Percentiles rank a stretch among this genome's conserved stretches.
Conservation (phyloP, 2,329 filamentous ascomycete species). For the Cladosporium sp. region DNA sequence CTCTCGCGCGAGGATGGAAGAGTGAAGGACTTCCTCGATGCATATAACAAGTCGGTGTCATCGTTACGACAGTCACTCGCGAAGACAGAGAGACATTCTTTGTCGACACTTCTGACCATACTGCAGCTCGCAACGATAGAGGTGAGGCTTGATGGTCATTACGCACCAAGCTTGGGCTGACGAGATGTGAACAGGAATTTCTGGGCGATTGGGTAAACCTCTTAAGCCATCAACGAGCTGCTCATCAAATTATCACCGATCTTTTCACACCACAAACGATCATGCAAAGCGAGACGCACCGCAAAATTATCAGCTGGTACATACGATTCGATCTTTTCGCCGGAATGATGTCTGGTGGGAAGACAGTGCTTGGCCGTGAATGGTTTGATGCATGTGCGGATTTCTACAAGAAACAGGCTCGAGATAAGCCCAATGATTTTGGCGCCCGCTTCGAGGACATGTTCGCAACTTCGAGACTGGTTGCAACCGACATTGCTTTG, state of each 20-base stretch:
- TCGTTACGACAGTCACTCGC: slow-evolving; percentile 68
- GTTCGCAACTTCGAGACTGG: slow-evolving; percentile 62
- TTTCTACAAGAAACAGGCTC: slow-evolving; percentile 58
- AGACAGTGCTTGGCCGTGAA: slow-evolving; percentile 66
- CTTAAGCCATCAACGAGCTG: slow-evolving; percentile 87
- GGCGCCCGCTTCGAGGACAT: slow-evolving; percentile 60
- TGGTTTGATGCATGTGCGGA: slow-evolving; percentile 70
- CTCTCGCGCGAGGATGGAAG: slow-evolving; percentile 66
- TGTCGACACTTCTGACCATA: slow-evolving; percentile 78
- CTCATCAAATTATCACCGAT: slow-evolving; percentile 72
- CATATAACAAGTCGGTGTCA: slow-evolving; percentile 84
- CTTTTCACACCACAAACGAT: slow-evolving; percentile 74
- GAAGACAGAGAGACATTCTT: slow-evolving; percentile 64
- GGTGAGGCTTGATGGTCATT: slow-evolving; percentile 47
- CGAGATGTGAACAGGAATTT: slow-evolving; percentile 64
- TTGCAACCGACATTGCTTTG: slow-evolving; percentile 75
- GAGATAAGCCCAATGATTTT: slow-evolving; percentile 58
- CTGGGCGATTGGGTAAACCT: slow-evolving; percentile 94
- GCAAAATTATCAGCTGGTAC: slow-evolving; percentile 83
- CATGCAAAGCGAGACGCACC: slow-evolving; percentile 64
- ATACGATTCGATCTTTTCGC: slow-evolving; percentile 81
- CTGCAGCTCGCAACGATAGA: slow-evolving; percentile 91
- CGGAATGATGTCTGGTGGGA: slow-evolving; percentile 75
- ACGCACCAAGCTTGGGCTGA: not conserved
- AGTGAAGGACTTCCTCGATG: slow-evolving; percentile 77